These are phyloP conservation scores for Melanomma pulvis-pyrius DNA, from an alignment of 495 filamentous ascomycete genomes.

Conservation along the genomic window DNA sequence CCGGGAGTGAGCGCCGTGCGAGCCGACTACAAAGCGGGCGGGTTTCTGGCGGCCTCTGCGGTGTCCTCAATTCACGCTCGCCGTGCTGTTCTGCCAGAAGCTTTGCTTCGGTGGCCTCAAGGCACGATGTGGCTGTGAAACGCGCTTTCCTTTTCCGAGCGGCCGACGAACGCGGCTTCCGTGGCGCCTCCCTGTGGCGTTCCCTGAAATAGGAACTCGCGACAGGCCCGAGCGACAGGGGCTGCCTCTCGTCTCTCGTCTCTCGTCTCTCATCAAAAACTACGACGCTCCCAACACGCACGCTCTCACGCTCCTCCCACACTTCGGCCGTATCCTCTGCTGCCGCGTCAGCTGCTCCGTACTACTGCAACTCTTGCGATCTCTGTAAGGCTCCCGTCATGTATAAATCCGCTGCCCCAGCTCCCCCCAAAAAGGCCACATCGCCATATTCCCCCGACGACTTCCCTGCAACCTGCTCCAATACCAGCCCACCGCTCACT, in stretches of 20 bases:
- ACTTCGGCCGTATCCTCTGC: background rate
- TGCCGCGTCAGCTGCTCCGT: constrained; percentile 29
- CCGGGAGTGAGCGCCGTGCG: background rate
- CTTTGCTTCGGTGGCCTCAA: constrained; percentile 28
- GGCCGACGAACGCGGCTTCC: background rate
- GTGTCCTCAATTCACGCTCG: background rate
- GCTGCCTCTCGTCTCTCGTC: background rate
- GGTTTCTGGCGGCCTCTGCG: background rate
- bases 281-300: constrained; percentile 9
- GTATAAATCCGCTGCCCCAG: background rate
- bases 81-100: background rate
- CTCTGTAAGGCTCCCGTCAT: constrained; percentile 28
- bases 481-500: background rate
- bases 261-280: background rate
- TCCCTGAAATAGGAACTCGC: constrained; percentile 20
- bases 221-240: constrained; percentile 15
- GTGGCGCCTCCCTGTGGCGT: background rate
- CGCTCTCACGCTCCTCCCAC: background rate
- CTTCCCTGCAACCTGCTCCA: background rate
- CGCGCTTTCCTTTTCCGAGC: no score
- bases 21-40: background rate
- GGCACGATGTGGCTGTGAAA: constrained; percentile 1
- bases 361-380: background rate
- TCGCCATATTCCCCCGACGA: background rate
- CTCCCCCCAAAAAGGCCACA: constrained; percentile 12